Evolutionary conservation across 1,139 yeast genomes (phyloP).

Genomic region (Protomyces inundatus): DNA sequence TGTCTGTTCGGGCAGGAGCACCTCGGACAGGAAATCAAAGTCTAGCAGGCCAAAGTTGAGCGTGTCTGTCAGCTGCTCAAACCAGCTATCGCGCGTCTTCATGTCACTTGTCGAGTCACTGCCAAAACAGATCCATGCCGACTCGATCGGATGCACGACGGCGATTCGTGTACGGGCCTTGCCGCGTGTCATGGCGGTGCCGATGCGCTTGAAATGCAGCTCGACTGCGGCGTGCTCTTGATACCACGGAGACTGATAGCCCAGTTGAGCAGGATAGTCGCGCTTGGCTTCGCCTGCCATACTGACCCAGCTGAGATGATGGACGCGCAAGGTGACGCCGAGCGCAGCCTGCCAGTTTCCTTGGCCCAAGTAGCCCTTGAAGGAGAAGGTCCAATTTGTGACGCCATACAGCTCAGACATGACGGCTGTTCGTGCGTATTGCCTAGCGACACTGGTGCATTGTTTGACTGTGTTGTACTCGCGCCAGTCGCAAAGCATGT

Average conservation of each 20-base stretch:
- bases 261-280: constrained; percentile 22
- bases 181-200: constrained; percentile 14
- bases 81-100: constrained; percentile 13
- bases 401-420: constrained; percentile 22
- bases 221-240: constrained; percentile 11
- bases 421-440: constrained; percentile 13
- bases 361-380: constrained; percentile 18
- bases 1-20: constrained; percentile 6
- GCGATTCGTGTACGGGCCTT: constrained; percentile 9
- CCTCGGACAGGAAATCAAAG: constrained; percentile 18
- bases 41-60: constrained; percentile 10
- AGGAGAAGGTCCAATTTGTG: constrained; percentile 16
- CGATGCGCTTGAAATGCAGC: constrained; percentile 14
- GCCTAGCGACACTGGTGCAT: constrained; percentile 18
- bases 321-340: constrained; percentile 13
- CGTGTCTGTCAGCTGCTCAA: constrained; percentile 12
- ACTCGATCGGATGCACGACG: constrained; percentile 18
- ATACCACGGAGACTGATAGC: constrained; percentile 22
- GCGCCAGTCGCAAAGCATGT: constrained; percentile 17
- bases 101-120: not conserved
- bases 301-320: constrained; percentile 23
- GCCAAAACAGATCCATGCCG: constrained; percentile 15
- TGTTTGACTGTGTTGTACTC: constrained; percentile 24
- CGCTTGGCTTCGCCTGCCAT: constrained; percentile 24
- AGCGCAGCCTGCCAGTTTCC: constrained; percentile 24